Evolutionary conservation across 495 filamentous ascomycete species (phyloP), one percentile per base, ranked within the genome.

Genomic region (Lichenothelia convexa): DNA sequence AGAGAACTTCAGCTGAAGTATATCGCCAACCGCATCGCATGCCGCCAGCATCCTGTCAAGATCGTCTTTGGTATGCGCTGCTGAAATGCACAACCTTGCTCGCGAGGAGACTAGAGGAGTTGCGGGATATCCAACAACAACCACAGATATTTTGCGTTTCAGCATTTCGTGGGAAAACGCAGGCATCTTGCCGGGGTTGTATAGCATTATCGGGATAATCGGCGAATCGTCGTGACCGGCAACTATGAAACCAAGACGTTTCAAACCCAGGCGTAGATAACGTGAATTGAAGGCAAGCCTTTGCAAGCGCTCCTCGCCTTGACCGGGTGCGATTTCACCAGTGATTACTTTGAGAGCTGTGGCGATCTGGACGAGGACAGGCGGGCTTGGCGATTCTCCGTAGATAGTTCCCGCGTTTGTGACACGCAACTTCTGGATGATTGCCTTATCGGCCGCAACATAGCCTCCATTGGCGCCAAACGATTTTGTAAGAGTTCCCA

Each of bases 101-200:
- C 89, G 75, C 4, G 91, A 94, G 32, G 78, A 86, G 39, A 94
- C 84, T 36, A 97, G 68, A 3, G 89, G 89, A n/a, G 89, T 97
- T 13, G 89, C 89, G 1, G 89, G 89, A 50, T 97, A 97, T 32
- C 89, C 91, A 41, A 97, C 89, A 24, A 97, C 78, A 31, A 97
- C 89, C 31, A 95, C 84, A n/a, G 87, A 87, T 42, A 97, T 95
- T 59, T 93, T 94, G 44, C 89, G 81, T 49, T 75, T 77, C 21
- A 95, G 70, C 89, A 97, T 95, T 57, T 95, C 87, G 54, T 92
- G 89, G 22, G 83, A 92, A 58, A 97, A 97, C 21, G 89, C 89
- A 5, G 89, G 80, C 63, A 97, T 92, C 59, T 97, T 97, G 38
- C 78, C 89, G 7, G 89, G 91, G 60, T 93, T 83, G 64, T 93